These are phyloP conservation scores for Penicillium sp. DNA, from an alignment of 2,329 filamentous ascomycete species.

Conservation along the genomic window DNA sequence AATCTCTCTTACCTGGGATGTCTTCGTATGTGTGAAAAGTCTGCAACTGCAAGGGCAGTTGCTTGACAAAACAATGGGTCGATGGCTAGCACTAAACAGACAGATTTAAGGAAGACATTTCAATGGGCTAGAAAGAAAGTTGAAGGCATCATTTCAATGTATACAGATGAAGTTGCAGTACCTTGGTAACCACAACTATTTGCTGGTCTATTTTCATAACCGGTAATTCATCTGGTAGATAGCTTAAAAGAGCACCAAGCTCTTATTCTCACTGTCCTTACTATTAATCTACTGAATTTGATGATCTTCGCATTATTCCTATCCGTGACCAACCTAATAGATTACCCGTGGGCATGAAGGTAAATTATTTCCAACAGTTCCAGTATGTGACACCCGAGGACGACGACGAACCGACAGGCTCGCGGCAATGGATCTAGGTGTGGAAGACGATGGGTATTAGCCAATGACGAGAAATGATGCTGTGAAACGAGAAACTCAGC, in stretches of 20 bases:
- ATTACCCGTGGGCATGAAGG: neutral
- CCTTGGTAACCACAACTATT: neutral
- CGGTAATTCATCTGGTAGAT: neutral
- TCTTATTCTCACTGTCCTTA: neutral
- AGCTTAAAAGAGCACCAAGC: neutral
- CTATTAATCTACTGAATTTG: neutral
- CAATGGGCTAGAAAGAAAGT: conserved; percentile 1
- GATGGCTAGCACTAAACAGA: neutral
- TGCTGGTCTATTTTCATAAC: neutral
- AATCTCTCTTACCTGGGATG: neutral
- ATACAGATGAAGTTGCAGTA: neutral
- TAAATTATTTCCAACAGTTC: neutral
- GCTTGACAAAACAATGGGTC: neutral
- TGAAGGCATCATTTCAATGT: neutral
- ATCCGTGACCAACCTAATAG: neutral
- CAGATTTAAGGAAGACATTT: neutral
- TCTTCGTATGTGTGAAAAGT: conserved; percentile 13
- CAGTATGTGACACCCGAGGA: no score
- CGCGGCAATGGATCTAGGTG: no score
- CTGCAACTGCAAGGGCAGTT: neutral
- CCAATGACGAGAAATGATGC: no score
- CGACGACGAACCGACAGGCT: no score
- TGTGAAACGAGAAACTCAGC: no score
- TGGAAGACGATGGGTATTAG: no score
- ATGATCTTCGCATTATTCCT: neutral